Conservation (phyloP, 768 basidiomycete genomes). For the Tulasnella sp. region DNA sequence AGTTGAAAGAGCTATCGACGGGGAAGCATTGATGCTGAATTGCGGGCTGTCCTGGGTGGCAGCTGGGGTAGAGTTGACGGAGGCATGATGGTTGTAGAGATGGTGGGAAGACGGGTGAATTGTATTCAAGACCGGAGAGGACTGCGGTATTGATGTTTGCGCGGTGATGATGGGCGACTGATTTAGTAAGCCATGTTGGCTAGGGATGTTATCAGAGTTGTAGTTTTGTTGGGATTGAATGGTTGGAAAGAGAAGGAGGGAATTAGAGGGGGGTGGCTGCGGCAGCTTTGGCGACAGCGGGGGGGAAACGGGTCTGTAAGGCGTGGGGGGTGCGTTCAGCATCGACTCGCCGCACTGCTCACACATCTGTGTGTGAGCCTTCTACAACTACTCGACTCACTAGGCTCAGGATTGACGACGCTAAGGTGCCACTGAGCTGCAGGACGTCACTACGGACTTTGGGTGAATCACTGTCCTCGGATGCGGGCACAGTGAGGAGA, state of each 20-base stretch:
- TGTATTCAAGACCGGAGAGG: conserved; percentile 1
- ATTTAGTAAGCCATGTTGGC: neutral
- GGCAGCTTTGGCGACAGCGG: neutral
- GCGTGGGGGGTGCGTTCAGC: neutral
- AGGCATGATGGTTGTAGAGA: conserved; percentile 3
- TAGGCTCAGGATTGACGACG: neutral
- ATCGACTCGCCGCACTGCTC: neutral
- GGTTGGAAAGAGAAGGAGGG: neutral
- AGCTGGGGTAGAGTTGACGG: neutral
- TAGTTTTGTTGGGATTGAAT: conserved; percentile 14
- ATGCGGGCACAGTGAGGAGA: conserved; percentile 2
- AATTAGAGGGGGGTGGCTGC: neutral
- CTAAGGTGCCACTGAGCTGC: neutral
- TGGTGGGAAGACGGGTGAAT: neutral
- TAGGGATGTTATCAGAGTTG: neutral
- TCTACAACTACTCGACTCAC: conserved; percentile 12
- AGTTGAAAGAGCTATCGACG: conserved; percentile 13
- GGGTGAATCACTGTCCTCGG: conserved; percentile 19
- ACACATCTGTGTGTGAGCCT: neutral
- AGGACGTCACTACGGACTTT: neutral
- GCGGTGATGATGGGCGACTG: neutral
- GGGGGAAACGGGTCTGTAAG: neutral
- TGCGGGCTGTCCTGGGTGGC: conserved; percentile 21
- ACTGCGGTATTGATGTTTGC: neutral
- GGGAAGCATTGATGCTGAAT: conserved; percentile 12